Base-by-base conservation (phyloP, 768 basidiomycete species). In the Phanerodontia chrysosporium region DNA sequence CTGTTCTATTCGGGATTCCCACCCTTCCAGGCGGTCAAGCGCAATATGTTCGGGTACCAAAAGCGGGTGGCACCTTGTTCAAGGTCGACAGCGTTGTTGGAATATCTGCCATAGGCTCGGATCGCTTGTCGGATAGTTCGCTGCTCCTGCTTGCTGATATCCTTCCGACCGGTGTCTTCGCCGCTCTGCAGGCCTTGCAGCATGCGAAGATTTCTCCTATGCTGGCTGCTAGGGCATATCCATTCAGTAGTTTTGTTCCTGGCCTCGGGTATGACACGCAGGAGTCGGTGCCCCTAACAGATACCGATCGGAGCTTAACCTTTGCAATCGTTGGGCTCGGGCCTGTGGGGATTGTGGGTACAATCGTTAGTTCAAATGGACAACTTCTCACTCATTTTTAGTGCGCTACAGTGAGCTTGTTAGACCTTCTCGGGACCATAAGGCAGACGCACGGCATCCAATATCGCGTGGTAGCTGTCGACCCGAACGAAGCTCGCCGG, bases 101-200 rank as follows among this genome's bases (percentile, higher is more conserved):
- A n/a, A 13, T 22, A 36, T 39, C 32, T 9, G 49, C 49, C 29
- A 46, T 36, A 2, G 28, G n/a, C 22, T 32, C 45, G 9, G 30
- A 18, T 36, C 29, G 32, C 3, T 35, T 65, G 25, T 29, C 82
- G 3, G 87, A 91, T 63, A 82, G 80, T 39, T 87, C 88, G 1
- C 74, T 91, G 46, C 77, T 92, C 22, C 74, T 92, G 57, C 75
- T 92, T 8, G 86, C 87, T 10, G 90, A 92, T 65, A 90, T 91
- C 65, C 78, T 91, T 14, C 90, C 90, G 2, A 92, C 90, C 0
- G 89, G 89, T 3, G 81, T 87, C 16, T 92, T 90, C 65, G 89
- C 89, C 9, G 86, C 85, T 2, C 66, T 84, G 58, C 90, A 91
- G 68, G 83, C 84, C 2, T 65, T 90, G 58, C 83, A 83, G 58